Percentiles rank a stretch among this genome's conserved stretches.
Conservation (phyloP, 1,139 yeast species). For the Yamadazyma kanchanaburiensis region DNA sequence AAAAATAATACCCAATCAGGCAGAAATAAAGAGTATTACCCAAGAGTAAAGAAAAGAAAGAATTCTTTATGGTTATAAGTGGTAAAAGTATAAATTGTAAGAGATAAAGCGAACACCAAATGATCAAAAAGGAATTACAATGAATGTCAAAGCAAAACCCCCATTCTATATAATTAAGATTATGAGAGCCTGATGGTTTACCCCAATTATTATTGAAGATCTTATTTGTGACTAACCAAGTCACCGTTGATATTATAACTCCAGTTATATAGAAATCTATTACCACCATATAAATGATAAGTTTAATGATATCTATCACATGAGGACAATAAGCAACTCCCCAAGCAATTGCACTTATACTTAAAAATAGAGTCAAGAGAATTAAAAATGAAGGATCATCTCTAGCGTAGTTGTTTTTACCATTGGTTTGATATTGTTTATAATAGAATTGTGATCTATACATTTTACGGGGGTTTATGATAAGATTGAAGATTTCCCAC, state of each 20-base stretch:
- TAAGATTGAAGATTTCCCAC: constrained; percentile 81
- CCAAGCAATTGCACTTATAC: constrained; percentile 84
- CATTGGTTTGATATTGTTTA: constrained; percentile 28
- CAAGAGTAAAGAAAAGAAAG: constrained; percentile 57
- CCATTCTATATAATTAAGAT: constrained; percentile 74
- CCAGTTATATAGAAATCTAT: constrained; percentile 80
- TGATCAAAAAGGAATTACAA: constrained; percentile 79
- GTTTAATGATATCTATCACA: constrained; percentile 53
- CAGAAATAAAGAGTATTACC: constrained; percentile 78
- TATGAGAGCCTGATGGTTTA: constrained; percentile 16
- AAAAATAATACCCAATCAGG: constrained; percentile 70
- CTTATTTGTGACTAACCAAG: constrained; percentile 70
- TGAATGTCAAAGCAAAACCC: constrained; percentile 93
- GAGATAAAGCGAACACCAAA: constrained; percentile 77
- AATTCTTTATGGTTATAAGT: constrained; percentile 57
- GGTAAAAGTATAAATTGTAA: constrained; percentile 78
- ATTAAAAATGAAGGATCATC: constrained; percentile 90
- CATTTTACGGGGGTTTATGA: constrained; percentile 75
- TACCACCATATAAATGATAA: constrained; percentile 79
- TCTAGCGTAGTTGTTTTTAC: constrained; percentile 59
- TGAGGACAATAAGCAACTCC: constrained; percentile 77
- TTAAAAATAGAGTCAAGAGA: constrained; percentile 59
- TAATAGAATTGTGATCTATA: constrained; percentile 81
- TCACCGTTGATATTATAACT: constrained; percentile 59
- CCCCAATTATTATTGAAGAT: constrained; percentile 50